phyloP scores from a whole-genome alignment of 768 basidiomycete species.

The Boletellus ananiceps region DNA sequence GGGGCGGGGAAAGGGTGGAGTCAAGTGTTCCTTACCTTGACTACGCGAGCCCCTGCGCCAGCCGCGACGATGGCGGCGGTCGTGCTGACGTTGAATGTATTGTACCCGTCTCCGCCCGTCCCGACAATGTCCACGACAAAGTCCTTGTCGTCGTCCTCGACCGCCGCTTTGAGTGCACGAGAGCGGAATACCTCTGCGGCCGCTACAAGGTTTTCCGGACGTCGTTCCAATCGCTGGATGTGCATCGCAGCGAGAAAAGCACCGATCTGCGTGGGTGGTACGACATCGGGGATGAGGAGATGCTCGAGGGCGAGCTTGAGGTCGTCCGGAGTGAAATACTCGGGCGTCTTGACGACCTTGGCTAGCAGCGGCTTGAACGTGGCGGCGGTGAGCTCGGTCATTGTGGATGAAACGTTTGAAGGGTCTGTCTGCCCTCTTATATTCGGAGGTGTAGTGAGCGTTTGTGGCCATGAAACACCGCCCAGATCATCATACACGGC shows the following conservation, averaged over 20 bases:
- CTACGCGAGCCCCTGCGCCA: conserved; percentile 87
- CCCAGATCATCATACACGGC: conserved; percentile 58
- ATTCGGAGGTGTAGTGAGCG: too few species aligned
- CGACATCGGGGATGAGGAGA: conserved; percentile 59
- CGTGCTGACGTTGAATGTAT: conserved; percentile 96
- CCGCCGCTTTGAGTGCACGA: conserved; percentile 59
- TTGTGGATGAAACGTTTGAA: neutral
- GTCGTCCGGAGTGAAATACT: conserved; percentile 76
- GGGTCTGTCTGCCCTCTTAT: too few species aligned
- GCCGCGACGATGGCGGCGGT: conserved; percentile 92
- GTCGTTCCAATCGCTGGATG: conserved; percentile 68
- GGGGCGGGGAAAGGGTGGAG: neutral
- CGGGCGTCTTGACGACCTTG: conserved; percentile 75
- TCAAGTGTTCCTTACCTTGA: conserved; percentile 58
- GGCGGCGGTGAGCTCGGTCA: conserved; percentile 34
- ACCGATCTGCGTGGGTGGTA: conserved; percentile 74
- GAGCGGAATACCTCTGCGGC: conserved; percentile 71
- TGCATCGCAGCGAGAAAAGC: conserved; percentile 88
- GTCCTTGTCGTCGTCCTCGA: conserved; percentile 58
- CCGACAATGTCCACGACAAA: conserved; percentile 54
- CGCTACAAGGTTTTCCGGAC: conserved; percentile 72
- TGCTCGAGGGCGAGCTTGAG: conserved; percentile 69
- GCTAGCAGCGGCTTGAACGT: conserved; percentile 76
- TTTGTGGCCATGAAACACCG: neutral
- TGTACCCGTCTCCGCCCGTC: conserved; percentile 82